These are phyloP conservation scores for Colletotrichum horii DNA, from an alignment of 2,329 filamentous ascomycete species.

Conservation along the genomic window DNA sequence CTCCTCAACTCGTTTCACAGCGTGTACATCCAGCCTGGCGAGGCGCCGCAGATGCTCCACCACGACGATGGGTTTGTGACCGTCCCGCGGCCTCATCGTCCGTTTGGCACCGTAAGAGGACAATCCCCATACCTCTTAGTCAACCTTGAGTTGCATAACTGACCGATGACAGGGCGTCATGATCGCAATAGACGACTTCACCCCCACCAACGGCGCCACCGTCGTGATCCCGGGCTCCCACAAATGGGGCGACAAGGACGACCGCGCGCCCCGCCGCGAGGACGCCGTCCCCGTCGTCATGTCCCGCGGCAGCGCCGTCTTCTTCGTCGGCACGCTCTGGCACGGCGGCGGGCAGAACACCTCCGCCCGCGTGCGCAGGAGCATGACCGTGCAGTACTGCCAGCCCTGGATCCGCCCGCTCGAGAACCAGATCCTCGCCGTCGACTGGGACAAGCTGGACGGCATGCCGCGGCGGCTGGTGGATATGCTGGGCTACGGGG, in stretches of 20 bases:
- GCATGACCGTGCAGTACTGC: constrained; percentile 45
- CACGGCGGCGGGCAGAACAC: constrained; percentile 42
- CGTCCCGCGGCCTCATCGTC: constrained; percentile 36
- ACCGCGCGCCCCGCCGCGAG: constrained; percentile 25
- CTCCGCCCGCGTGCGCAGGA: constrained; percentile 31
- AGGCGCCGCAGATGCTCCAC: constrained; percentile 39
- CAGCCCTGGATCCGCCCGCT: constrained; percentile 43
- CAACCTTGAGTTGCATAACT: too few relatives aligned
- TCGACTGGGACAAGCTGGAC: constrained; percentile 30
- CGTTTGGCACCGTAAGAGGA: constrained; percentile 31
- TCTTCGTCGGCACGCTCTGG: constrained; percentile 39
- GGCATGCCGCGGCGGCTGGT: constrained; percentile 26
- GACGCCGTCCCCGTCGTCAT: constrained; percentile 38
- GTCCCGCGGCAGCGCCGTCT: constrained; percentile 39
- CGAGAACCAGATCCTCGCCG: constrained; percentile 40
- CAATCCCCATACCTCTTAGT: too few relatives aligned
- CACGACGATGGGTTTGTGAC: constrained; percentile 35
- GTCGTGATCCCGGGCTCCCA: constrained; percentile 40
- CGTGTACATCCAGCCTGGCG: constrained; percentile 43
- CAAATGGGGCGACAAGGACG: constrained; percentile 30
- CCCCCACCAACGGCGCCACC: constrained; percentile 37
- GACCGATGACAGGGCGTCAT: constrained; percentile 27
- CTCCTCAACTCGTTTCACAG: constrained; percentile 39
- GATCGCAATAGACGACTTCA: constrained; percentile 36
- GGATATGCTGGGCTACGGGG: constrained; percentile 29